Evolutionary conservation across 345 rosid genomes (phyloP), one percentile per base, ranked within the genome.

Genomic region (Excoecaria agallocha): DNA sequence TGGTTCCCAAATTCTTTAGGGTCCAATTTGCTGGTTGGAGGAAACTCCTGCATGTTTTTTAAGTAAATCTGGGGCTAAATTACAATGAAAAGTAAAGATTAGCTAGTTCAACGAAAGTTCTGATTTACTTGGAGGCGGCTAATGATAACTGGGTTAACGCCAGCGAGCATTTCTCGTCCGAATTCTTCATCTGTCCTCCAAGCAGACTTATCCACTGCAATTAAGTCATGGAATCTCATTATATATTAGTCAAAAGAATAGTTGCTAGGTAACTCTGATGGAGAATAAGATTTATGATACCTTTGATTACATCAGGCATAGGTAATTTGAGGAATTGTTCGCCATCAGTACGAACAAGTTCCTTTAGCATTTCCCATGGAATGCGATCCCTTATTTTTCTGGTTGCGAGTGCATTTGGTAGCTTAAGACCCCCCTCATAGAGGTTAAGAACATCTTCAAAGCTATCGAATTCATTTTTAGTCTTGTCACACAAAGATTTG

Each of bases 331-430:
- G 81, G 59, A 84, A 81, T 45, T 83, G 72, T 52, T 92, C 98
- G 8, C 99, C 98, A 8, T 91, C 96, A 8, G 78, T 90, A 10
- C 96, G 96, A 71, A 86, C 78, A 9, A 95, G 97, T 82, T 95
- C 99, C 79, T 81, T 87, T 59, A 92, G 80, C 91, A 92, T 69
- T 87, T 91, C 98, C 96, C 93, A 93, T 0, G 99, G 97, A 62
- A 95, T 80, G 73, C 79, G 41, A 0, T 91, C 85, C 79, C 89
- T 90, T 58, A 91, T 79, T 81, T 89, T 89, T 38, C 77, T 43
- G 3, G 85, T 41, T 12, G 70, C 77, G 0, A 67, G 60, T 2
- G 66, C 80, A 62, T 77, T 71, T 3, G 89, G 90, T 50, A 85
- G 79, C 68, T 81, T 81, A 46, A 91, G 49, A 49, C 96, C 82